phyloP scores from a whole-genome alignment of 2,329 filamentous ascomycete species.

The Nigrospora sphaerica region DNA sequence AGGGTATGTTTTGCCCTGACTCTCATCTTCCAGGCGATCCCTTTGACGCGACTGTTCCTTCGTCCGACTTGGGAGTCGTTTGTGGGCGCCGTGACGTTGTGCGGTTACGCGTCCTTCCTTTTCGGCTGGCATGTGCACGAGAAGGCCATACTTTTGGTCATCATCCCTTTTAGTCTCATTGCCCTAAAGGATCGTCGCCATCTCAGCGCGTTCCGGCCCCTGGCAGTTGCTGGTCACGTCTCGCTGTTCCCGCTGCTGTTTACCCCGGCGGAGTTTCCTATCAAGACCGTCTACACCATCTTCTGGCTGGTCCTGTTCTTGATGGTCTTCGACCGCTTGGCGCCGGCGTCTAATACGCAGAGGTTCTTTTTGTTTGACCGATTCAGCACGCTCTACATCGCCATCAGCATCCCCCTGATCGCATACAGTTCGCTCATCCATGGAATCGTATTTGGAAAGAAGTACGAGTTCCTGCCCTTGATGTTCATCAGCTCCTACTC shows the following conservation, averaged over 20 bases:
- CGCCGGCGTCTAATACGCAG: slow-evolving; percentile 72
- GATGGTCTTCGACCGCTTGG: slow-evolving; percentile 77
- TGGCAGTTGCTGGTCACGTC: slow-evolving; percentile 90
- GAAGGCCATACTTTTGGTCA: slow-evolving; percentile 89
- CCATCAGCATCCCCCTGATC: slow-evolving; percentile 81
- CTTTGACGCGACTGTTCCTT: slow-evolving; percentile 75
- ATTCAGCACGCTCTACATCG: slow-evolving; percentile 84
- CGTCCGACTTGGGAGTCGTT: slow-evolving; percentile 83
- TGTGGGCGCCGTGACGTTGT: slow-evolving; percentile 81
- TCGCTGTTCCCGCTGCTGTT: slow-evolving; percentile 93
- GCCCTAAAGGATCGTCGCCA: slow-evolving; percentile 85
- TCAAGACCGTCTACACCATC: slow-evolving; percentile 90
- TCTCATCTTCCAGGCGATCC: slow-evolving; percentile 71
- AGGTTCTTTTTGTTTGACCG: slow-evolving; percentile 87
- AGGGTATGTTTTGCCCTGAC: slow-evolving; percentile 76
- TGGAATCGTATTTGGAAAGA: slow-evolving; percentile 71
- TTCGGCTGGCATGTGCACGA: slow-evolving; percentile 99
- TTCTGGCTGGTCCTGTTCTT: slow-evolving; percentile 87
- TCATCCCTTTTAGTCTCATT: slow-evolving; percentile 90
- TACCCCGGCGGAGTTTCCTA: slow-evolving; percentile 83
- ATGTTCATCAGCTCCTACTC: slow-evolving; percentile 98
- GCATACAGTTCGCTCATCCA: slow-evolving; percentile 83
- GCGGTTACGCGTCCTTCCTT: slow-evolving; percentile 91
- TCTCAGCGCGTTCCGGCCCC: slow-evolving; percentile 81
- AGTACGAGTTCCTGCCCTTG: slow-evolving; percentile 82